Percentiles rank a stretch among this genome's conserved stretches.
Evolutionary conservation across 768 basidiomycete species (phyloP).

Genomic region (Rhizopogon sp.): DNA sequence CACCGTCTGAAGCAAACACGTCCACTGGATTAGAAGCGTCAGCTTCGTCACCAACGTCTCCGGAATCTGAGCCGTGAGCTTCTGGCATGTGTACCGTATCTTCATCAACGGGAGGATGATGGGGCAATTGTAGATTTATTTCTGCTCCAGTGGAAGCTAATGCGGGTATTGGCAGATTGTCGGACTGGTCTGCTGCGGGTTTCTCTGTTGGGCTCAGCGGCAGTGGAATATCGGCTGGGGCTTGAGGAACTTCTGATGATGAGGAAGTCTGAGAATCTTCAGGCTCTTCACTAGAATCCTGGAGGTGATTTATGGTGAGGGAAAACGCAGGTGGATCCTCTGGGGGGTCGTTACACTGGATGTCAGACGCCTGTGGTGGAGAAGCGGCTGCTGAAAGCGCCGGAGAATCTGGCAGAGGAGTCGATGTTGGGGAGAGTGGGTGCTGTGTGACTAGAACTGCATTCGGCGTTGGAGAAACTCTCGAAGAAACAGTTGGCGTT

Average conservation of each 20-base stretch:
- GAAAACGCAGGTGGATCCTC: neutral
- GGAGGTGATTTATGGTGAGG: neutral
- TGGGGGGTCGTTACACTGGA: neutral
- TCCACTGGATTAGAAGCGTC: neutral
- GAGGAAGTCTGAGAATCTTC: neutral
- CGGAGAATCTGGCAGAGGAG: slow-evolving; percentile 41
- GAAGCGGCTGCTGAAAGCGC: slow-evolving; percentile 3
- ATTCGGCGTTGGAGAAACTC: slow-evolving; percentile 36
- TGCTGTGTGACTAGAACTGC: slow-evolving; percentile 20
- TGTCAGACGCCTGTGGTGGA: neutral
- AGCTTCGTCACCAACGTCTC: neutral
- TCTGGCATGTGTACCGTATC: neutral
- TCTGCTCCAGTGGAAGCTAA: neutral
- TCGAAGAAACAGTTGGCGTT: slow-evolving; percentile 36
- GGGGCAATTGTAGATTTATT: neutral
- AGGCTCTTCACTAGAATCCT: neutral
- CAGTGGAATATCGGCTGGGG: neutral
- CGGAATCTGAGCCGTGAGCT: neutral
- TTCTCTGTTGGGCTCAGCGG: too few species aligned
- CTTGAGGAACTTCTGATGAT: neutral
- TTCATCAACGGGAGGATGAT: neutral
- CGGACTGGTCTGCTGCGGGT: neutral
- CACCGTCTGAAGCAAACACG: neutral
- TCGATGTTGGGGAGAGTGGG: slow-evolving; percentile 38
- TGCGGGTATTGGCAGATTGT: neutral